Conservation (phyloP, 345 rosid species). For the Euclidium syriacum region DNA sequence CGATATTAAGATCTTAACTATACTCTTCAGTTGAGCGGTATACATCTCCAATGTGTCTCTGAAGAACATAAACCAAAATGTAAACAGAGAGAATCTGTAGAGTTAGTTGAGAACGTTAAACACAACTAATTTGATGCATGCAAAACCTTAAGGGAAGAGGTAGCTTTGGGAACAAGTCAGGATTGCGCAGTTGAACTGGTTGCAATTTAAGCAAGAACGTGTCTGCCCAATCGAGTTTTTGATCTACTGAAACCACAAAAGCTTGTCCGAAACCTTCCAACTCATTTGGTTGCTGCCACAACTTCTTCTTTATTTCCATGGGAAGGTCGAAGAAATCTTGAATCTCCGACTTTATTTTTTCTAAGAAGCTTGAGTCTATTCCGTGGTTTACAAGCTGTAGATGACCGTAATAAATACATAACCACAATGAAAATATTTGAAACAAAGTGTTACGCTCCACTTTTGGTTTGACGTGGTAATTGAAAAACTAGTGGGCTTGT, state of each 20-base stretch:
- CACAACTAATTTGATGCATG: neutral
- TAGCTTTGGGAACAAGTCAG: constrained; percentile 35
- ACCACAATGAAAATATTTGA: neutral
- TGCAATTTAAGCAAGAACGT: constrained; percentile 19
- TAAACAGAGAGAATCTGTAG: neutral
- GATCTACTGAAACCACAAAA: constrained; percentile 30
- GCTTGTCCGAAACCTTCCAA: constrained; percentile 34
- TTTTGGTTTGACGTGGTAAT: neutral
- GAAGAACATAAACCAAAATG: constrained; percentile 2
- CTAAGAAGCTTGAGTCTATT: constrained; percentile 10
- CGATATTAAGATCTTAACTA: constrained; percentile 33
- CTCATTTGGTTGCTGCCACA: constrained; percentile 20
- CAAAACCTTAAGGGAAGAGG: constrained; percentile 35
- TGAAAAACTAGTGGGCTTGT: neutral
- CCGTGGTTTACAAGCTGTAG: constrained; percentile 34
- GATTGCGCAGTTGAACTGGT: constrained; percentile 23
- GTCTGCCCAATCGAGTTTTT: constrained; percentile 38
- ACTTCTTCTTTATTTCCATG: constrained; percentile 31
- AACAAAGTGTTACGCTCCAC: neutral
- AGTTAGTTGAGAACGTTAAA: neutral
- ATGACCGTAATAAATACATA: neutral
- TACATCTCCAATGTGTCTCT: constrained; percentile 52
- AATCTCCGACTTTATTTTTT: constrained; percentile 26
- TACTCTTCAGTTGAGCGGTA: constrained; percentile 28
- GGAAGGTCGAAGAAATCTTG: constrained; percentile 31